Percentiles rank a stretch among this genome's conserved stretches.
phyloP scores from a whole-genome alignment of 208 protist genomes.

The Wallacemonas sp. region DNA sequence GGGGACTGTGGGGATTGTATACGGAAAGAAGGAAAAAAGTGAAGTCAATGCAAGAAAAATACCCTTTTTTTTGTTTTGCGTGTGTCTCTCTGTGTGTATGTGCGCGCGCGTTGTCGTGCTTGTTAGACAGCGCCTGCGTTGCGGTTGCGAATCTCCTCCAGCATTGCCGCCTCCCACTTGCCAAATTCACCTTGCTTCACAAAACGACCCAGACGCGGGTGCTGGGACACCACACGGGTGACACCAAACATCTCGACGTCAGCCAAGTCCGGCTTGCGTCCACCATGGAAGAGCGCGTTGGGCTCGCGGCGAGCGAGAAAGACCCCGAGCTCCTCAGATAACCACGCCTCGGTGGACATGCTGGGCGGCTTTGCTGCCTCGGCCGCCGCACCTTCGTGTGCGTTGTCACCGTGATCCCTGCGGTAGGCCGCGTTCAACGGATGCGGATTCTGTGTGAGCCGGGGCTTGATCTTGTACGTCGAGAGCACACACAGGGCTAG shows the following conservation, averaged over 20 bases:
- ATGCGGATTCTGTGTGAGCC: slow-evolving; percentile 20
- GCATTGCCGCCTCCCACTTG: slow-evolving; percentile 67
- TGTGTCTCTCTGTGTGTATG: too few species aligned
- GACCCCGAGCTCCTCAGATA: slow-evolving; percentile 41
- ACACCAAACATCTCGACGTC: slow-evolving; percentile 85
- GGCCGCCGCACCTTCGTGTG: background rate
- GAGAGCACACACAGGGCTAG: slow-evolving; percentile 50
- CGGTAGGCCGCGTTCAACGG: slow-evolving; percentile 17
- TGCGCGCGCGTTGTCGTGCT: too few species aligned
- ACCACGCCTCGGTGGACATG: slow-evolving; percentile 37
- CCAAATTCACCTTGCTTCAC: slow-evolving; percentile 47
- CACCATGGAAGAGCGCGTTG: slow-evolving; percentile 64
- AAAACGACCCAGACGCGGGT: slow-evolving; percentile 46
- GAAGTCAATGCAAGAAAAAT: too few species aligned
- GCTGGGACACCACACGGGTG: slow-evolving; percentile 53
- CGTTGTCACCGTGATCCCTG: too few species aligned
- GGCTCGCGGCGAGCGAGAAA: slow-evolving; percentile 34
- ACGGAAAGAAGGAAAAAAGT: too few species aligned
- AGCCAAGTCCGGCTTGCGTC: slow-evolving; percentile 60
- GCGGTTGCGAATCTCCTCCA: slow-evolving; percentile 24
- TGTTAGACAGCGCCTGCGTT: background rate
- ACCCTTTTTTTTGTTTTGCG: too few species aligned
- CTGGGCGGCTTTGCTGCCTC: background rate
- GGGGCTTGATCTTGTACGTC: slow-evolving; percentile 54
- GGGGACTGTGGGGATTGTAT: too few species aligned